Percentiles rank a stretch among this genome's conserved stretches.
phyloP scores from a whole-genome alignment of 805 yeast genomes.

The Candida cerambycidarum region DNA sequence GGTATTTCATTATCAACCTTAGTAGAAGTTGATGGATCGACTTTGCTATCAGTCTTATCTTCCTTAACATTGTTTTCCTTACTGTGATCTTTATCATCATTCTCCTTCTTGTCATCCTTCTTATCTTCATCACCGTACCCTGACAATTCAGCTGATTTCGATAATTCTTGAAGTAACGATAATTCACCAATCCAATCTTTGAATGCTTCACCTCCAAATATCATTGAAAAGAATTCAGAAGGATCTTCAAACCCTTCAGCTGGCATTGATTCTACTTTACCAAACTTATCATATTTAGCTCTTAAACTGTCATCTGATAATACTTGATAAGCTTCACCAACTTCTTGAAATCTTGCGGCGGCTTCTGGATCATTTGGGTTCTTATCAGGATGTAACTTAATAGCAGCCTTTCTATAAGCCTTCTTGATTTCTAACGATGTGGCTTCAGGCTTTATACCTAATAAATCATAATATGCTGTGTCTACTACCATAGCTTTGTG shows the following conservation, averaged over 20 bases:
- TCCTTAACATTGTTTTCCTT: slow-evolving; percentile 21
- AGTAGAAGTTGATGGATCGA: neutral
- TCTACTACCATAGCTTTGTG: slow-evolving; percentile 45
- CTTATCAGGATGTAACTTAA: slow-evolving; percentile 45
- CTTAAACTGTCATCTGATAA: slow-evolving; percentile 64
- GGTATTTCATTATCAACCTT: neutral
- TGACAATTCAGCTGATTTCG: slow-evolving; percentile 43
- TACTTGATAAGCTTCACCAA: slow-evolving; percentile 76
- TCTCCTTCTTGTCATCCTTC: neutral
- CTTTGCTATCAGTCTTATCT: slow-evolving; percentile 10
- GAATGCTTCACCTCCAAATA: slow-evolving; percentile 84
- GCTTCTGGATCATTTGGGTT: slow-evolving; percentile 47
- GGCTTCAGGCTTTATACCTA: slow-evolving; percentile 33
- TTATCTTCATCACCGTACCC: slow-evolving; percentile 34
- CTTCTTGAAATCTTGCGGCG: slow-evolving; percentile 45
- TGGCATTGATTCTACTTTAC: slow-evolving; percentile 65
- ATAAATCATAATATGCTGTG: slow-evolving; percentile 42
- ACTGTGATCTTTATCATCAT: slow-evolving; percentile 10
- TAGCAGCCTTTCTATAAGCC: slow-evolving; percentile 47
- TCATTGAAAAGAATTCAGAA: slow-evolving; percentile 73
- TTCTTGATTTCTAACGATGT: slow-evolving; percentile 45
- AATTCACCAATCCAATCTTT: slow-evolving; percentile 82
- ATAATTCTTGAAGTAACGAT: slow-evolving; percentile 47
- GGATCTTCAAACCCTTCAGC: slow-evolving; percentile 77
- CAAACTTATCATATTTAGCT: slow-evolving; percentile 69